These are phyloP conservation scores for Lecanoromycetidae sp. DNA, from an alignment of 2,329 filamentous ascomycete species.

Conservation along the genomic window DNA sequence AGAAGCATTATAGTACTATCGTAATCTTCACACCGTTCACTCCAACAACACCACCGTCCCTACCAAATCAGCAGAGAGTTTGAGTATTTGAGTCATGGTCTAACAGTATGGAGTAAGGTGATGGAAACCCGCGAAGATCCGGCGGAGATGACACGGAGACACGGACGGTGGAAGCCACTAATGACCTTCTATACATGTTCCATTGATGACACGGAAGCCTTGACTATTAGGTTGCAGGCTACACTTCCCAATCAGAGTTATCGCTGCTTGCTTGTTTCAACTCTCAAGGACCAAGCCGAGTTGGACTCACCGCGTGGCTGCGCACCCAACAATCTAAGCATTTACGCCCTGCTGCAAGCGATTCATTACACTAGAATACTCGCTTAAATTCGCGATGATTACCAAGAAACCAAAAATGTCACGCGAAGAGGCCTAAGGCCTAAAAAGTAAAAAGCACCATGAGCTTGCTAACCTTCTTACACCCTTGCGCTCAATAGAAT, in stretches of 20 bases:
- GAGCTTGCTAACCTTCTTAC: too few species aligned
- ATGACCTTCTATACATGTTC: slow-evolving; percentile 3
- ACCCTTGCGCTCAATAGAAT: too few species aligned
- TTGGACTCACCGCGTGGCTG: slow-evolving; percentile 8
- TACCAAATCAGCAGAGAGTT: too few species aligned
- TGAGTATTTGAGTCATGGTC: too few species aligned
- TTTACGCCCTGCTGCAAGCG: background rate
- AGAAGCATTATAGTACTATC: too few species aligned
- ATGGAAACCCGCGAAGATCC: background rate
- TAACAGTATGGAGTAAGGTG: too few species aligned
- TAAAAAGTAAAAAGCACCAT: too few species aligned
- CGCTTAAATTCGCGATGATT: background rate
- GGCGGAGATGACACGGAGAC: slow-evolving; percentile 3
- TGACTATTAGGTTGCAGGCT: background rate
- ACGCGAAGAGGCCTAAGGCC: too few species aligned
- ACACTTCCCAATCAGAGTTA: background rate
- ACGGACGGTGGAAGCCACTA: background rate
- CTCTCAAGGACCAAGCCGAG: background rate
- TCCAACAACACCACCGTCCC: too few species aligned
- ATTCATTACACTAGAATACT: background rate
- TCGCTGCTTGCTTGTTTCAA: slow-evolving; percentile 2
- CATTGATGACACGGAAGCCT: background rate
- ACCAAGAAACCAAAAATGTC: too few species aligned
- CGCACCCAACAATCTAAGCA: background rate
- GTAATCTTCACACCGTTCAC: slow-evolving; percentile 5